Percentiles rank a stretch among this genome's conserved stretches.
Conservation (phyloP, 2,329 filamentous ascomycete species). For the Neonectria hederae region DNA sequence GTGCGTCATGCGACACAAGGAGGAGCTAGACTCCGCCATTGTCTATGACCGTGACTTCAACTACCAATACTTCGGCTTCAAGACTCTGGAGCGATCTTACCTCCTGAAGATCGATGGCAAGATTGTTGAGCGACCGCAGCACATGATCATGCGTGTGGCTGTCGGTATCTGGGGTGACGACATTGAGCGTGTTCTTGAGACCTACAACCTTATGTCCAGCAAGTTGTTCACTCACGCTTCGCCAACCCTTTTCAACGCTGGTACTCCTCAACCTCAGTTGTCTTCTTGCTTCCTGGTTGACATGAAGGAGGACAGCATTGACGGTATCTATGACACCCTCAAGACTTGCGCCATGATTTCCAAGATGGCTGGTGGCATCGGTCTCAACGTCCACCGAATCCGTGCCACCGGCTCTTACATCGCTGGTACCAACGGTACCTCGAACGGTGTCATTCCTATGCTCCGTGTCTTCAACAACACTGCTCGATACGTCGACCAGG, state of each 20-base stretch:
- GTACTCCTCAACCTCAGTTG: constrained; percentile 92
- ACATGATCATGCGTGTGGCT: constrained; percentile 99
- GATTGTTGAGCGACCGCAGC: constrained; percentile 95
- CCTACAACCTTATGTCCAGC: constrained; percentile 98
- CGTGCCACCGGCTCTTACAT: constrained; percentile 98
- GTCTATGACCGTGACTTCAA: constrained; percentile 99
- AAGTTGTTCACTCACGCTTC: constrained; percentile 99
- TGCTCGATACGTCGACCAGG: constrained; percentile 97
- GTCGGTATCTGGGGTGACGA: constrained; percentile 97
- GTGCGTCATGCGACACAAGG: constrained; percentile 93
- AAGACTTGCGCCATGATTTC: constrained; percentile 99
- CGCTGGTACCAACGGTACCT: constrained; percentile 96
- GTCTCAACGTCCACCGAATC: constrained; percentile 95
- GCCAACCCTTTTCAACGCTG: constrained; percentile 97
- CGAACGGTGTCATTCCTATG: constrained; percentile 97
- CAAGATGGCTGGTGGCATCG: constrained; percentile 98
- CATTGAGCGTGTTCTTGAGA: constrained; percentile 94
- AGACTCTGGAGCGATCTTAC: constrained; percentile 97
- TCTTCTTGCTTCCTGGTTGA: constrained; percentile 99
- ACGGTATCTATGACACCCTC: constrained; percentile 98
- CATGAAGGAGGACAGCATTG: constrained; percentile 99
- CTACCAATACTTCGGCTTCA: constrained; percentile 99
- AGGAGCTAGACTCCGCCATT: constrained; percentile 97
- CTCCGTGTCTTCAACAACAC: constrained; percentile 99
- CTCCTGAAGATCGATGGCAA: constrained; percentile 95